Percentiles rank a stretch among this genome's conserved stretches.
phyloP scores from a whole-genome alignment of 1,284 basidiomycete species.

The Ceratobasidium papillatum region DNA sequence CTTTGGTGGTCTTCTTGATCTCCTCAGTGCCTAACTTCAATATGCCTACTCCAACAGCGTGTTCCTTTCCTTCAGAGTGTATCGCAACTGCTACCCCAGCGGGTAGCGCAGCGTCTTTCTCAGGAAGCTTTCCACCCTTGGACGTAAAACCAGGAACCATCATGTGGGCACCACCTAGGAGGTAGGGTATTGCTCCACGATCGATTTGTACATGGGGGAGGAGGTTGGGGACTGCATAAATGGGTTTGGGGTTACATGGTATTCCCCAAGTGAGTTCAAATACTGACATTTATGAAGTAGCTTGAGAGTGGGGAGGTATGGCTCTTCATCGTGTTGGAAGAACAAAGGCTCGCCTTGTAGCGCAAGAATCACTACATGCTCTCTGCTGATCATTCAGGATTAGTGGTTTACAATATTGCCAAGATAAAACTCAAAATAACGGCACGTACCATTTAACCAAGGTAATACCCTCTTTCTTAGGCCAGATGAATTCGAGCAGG shows the following conservation, averaged over 20 bases:
- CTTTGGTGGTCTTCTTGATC: slow-evolving; percentile 89
- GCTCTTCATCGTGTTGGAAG: slow-evolving; percentile 98
- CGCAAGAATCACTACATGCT: slow-evolving; percentile 93
- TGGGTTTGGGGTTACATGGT: slow-evolving; percentile 19
- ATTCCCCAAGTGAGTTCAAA: slow-evolving; percentile 8
- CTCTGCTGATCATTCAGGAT: slow-evolving; percentile 70
- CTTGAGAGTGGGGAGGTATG: slow-evolving; percentile 87
- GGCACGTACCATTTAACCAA: slow-evolving; percentile 87
- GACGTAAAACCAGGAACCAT: slow-evolving; percentile 98
- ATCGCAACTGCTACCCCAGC: slow-evolving; percentile 84
- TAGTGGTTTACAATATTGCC: not conserved
- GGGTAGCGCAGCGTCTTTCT: slow-evolving; percentile 72
- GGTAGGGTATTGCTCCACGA: slow-evolving; percentile 96
- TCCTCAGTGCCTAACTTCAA: slow-evolving; percentile 88
- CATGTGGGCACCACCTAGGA: slow-evolving; percentile 93
- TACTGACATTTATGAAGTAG: slow-evolving; percentile 89
- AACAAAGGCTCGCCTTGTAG: slow-evolving; percentile 88
- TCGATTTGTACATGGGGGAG: slow-evolving; percentile 91
- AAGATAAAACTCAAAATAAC: not conserved
- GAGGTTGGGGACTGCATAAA: slow-evolving; percentile 81
- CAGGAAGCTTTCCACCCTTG: slow-evolving; percentile 86
- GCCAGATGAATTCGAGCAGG: slow-evolving; percentile 92
- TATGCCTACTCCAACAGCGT: slow-evolving; percentile 88
- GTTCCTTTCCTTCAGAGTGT: slow-evolving; percentile 95
- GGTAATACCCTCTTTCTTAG: slow-evolving; percentile 95